phyloP scores from a whole-genome alignment of 208 protist species.

The Crithidia mellificae region DNA sequence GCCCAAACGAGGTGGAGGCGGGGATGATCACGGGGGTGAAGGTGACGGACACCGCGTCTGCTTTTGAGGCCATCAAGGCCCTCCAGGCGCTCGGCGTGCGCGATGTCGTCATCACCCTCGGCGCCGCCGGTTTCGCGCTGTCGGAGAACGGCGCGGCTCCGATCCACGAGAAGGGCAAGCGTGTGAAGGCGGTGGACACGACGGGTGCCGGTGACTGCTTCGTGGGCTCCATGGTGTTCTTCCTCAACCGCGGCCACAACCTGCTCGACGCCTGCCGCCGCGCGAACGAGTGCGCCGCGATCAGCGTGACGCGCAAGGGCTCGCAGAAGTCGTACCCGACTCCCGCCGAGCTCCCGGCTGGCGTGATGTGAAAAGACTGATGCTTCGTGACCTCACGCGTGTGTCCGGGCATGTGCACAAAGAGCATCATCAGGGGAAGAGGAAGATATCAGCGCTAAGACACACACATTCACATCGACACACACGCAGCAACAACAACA shows the following conservation, averaged over 20 bases:
- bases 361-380: constrained; percentile 28
- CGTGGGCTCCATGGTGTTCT: constrained; percentile 91
- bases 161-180: constrained; percentile 48
- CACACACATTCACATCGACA: too few relatives aligned
- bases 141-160: constrained; percentile 53
- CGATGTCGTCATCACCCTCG: constrained; percentile 92
- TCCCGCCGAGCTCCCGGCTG: constrained; percentile 59
- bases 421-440: too few relatives aligned
- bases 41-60: constrained; percentile 63
- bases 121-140: constrained; percentile 71
- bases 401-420: background rate
- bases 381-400: background rate
- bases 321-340: constrained; percentile 88
- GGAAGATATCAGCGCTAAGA: too few relatives aligned
- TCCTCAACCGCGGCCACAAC: constrained; percentile 68
- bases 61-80: constrained; percentile 49
- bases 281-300: constrained; percentile 80
- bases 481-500: too few relatives aligned
- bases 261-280: constrained; percentile 74
- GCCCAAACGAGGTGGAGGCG: constrained; percentile 93
- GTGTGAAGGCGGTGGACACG: constrained; percentile 92
- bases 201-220: constrained; percentile 95
- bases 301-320: constrained; percentile 91
- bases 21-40: constrained; percentile 77
- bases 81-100: constrained; percentile 70